A percentile compares a stretch with the other conserved stretches of the same genome.
Evolutionary conservation across 495 filamentous ascomycete species (phyloP).

Genomic region (Cenococcum geophilum): DNA sequence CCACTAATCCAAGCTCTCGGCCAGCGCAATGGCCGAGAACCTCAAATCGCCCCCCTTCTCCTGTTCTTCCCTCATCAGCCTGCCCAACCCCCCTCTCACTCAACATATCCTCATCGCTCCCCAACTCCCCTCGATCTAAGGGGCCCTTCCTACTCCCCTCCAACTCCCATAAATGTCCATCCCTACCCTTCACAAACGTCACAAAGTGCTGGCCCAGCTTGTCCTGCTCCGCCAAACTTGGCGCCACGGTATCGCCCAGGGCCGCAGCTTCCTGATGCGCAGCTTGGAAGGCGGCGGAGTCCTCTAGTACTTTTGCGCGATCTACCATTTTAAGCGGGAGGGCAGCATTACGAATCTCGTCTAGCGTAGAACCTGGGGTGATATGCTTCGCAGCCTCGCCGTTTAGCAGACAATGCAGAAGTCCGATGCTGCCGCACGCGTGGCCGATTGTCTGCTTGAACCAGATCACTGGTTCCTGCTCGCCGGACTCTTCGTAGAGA

Average conservation of each 20-base stretch:
- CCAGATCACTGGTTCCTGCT: conserved; percentile 64
- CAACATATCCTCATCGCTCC: conserved; percentile 3
- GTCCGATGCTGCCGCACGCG: conserved; percentile 78
- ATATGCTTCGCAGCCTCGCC: conserved; percentile 47
- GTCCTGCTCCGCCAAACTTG: not conserved
- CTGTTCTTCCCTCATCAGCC: not conserved
- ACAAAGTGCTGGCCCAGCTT: conserved; percentile 24
- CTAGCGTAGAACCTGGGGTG: conserved; percentile 44
- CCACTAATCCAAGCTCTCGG: no score
- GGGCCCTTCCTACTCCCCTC: conserved; percentile 27
- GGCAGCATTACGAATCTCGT: conserved; percentile 44
- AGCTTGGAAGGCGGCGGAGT: conserved; percentile 60
- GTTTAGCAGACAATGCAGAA: conserved; percentile 70
- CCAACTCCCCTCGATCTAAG: conserved; percentile 13
- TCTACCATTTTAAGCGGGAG: conserved; percentile 49
- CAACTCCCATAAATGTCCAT: conserved; percentile 13
- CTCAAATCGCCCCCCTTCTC: not conserved
- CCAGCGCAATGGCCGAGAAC: no score
- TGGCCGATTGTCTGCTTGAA: conserved; percentile 88
- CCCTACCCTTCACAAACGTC: conserved; percentile 7
- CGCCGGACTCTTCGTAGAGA: conserved; percentile 43
- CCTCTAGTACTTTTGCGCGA: conserved; percentile 66
- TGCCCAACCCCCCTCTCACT: not conserved
- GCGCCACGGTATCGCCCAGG: conserved; percentile 50
- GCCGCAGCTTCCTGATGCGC: conserved; percentile 67